phyloP scores from a whole-genome alignment of 192 early-diverging fungal genomes.

The Phlyctochytrium bullatum region DNA sequence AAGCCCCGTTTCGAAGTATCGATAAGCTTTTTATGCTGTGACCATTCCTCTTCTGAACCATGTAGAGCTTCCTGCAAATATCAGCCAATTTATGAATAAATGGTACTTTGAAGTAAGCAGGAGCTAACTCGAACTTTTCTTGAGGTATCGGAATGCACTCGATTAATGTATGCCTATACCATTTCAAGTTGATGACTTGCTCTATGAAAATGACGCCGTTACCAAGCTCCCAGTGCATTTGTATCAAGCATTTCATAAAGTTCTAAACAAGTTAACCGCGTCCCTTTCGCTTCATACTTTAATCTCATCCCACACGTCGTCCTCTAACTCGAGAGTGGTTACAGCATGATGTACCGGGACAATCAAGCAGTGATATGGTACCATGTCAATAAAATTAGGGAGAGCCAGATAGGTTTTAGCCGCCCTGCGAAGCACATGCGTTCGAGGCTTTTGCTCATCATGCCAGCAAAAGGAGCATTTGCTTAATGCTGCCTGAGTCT shows the following conservation, averaged over 20 bases:
- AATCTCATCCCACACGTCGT: constrained; percentile 93
- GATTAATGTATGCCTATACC: constrained; percentile 80
- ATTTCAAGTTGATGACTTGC: constrained; percentile 73
- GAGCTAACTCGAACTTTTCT: constrained; percentile 69
- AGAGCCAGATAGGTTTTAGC: constrained; percentile 77
- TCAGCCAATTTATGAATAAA: background rate
- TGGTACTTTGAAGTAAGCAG: constrained; percentile 79
- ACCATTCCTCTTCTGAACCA: constrained; percentile 82
- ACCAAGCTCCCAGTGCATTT: constrained; percentile 74
- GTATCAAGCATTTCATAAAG: constrained; percentile 92
- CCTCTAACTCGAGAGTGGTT: constrained; percentile 82
- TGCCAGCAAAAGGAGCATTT: constrained; percentile 79
- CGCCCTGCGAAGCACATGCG: constrained; percentile 74
- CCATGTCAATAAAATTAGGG: constrained; percentile 69
- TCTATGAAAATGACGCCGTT: constrained; percentile 85
- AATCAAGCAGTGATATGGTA: constrained; percentile 86
- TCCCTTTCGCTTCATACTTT: constrained; percentile 39
- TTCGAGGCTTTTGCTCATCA: constrained; percentile 55
- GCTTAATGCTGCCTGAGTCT: constrained; percentile 61
- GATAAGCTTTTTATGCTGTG: constrained; percentile 76
- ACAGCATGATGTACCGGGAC: constrained; percentile 83
- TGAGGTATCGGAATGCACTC: constrained; percentile 90
- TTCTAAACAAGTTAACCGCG: too few species aligned
- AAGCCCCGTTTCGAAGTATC: constrained; percentile 62
- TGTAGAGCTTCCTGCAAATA: constrained; percentile 69